Conservation (phyloP, 495 filamentous ascomycete species). For the Penicillium malachiteum region DNA sequence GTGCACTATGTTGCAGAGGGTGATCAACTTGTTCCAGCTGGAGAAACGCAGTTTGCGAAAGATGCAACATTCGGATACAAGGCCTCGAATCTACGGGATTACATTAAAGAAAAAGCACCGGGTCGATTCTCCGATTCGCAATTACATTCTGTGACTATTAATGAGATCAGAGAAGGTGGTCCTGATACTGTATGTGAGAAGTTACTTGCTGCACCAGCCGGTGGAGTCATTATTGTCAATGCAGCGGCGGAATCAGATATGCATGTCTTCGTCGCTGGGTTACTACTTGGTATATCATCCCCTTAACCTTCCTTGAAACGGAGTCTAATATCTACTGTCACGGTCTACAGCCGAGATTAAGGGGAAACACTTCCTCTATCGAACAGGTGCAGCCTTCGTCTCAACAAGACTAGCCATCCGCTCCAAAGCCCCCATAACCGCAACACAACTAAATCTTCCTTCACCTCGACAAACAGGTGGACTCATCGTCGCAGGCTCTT, state of each 20-base stretch:
- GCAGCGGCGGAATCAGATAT: slow-evolving; percentile 53
- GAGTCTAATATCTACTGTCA: background rate
- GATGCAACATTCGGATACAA: slow-evolving; percentile 56
- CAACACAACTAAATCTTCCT: slow-evolving; percentile 37
- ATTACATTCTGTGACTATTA: slow-evolving; percentile 42
- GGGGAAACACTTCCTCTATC: slow-evolving; percentile 51
- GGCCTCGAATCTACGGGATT: slow-evolving; percentile 49
- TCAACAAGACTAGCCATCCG: slow-evolving; percentile 52
- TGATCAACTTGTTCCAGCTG: slow-evolving; percentile 44
- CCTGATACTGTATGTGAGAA: slow-evolving; percentile 37
- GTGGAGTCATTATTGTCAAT: slow-evolving; percentile 50
- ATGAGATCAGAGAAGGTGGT: slow-evolving; percentile 45
- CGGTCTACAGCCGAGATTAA: slow-evolving; percentile 11
- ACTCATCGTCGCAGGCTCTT: slow-evolving; percentile 53
- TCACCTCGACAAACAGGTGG: slow-evolving; percentile 37
- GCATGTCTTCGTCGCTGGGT: slow-evolving; percentile 47
- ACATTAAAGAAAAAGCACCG: slow-evolving; percentile 50
- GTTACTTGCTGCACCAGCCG: slow-evolving; percentile 30
- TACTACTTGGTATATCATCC: slow-evolving; percentile 35
- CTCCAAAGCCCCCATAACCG: slow-evolving; percentile 44
- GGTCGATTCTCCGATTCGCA: slow-evolving; percentile 31
- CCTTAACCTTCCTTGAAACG: background rate
- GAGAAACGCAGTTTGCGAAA: slow-evolving; percentile 48
- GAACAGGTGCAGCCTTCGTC: slow-evolving; percentile 54
- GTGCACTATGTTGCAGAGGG: slow-evolving; percentile 55